A percentile compares a stretch with the other conserved stretches of the same genome.
These are phyloP conservation scores for Pythium chondricola DNA, from an alignment of 352 stramenopile genomes.

Conservation along the genomic window DNA sequence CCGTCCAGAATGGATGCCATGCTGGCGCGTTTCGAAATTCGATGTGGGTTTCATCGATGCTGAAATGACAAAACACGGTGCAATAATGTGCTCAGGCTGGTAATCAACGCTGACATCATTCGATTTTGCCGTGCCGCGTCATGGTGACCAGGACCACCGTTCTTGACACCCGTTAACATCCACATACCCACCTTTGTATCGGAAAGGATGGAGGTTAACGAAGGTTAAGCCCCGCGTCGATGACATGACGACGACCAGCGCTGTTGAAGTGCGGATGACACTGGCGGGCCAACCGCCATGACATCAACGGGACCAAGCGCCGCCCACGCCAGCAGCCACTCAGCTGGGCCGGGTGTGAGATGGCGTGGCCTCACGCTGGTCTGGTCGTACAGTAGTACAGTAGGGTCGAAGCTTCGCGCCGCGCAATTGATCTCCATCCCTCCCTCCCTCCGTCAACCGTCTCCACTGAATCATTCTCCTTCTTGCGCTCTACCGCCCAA, in stretches of 20 bases:
- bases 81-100: too few species aligned
- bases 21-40: too few species aligned
- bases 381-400: too few species aligned
- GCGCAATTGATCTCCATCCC: not conserved
- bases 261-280: constrained; percentile 14
- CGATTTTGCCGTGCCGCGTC: constrained; percentile 3
- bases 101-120: constrained; percentile 18
- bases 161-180: constrained; percentile 12
- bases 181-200: not conserved
- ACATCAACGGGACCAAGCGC: constrained; percentile 14
- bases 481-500: constrained; percentile 1
- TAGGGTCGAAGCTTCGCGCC: too few species aligned
- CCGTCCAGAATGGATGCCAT: too few species aligned
- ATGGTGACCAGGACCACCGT: not conserved
- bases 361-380: too few species aligned
- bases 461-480: constrained; percentile 1
- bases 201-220: constrained; percentile 2
- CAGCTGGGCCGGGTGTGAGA: too few species aligned
- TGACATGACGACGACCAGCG: not conserved
- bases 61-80: too few species aligned
- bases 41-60: too few species aligned
- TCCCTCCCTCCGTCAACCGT: not conserved
- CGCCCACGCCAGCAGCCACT: not conserved
- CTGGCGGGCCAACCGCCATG: constrained; percentile 9
- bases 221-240: not conserved